phyloP scores from a whole-genome alignment of 148 eudicot genomes.

The Camellia japonica region DNA sequence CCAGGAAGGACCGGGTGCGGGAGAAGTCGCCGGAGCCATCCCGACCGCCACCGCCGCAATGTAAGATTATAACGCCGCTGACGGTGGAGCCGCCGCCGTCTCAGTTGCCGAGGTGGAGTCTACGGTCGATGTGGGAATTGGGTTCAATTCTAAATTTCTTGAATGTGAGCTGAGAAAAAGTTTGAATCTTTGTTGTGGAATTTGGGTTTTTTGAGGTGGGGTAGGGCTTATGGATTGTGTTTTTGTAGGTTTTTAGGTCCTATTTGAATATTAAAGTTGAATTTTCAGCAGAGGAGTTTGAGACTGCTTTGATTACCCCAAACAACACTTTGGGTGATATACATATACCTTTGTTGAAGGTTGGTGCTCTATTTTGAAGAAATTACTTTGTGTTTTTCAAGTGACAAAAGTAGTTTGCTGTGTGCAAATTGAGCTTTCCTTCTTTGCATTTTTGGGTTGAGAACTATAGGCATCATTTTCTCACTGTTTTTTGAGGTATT shows the following conservation, averaged over 20 bases:
- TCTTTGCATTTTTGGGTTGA: not conserved
- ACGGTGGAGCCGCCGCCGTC: conserved; percentile 52
- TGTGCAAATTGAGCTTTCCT: not conserved
- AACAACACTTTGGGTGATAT: conserved; percentile 65
- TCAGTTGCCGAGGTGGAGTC: conserved; percentile 73
- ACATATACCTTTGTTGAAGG: conserved; percentile 87
- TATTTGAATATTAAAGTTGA: conserved; percentile 67
- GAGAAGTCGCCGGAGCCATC: conserved; percentile 36
- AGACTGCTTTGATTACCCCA: conserved; percentile 74
- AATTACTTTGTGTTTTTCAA: not conserved
- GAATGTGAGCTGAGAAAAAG: conserved; percentile 45
- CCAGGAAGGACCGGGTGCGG: conserved; percentile 48
- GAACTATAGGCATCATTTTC: not conserved
- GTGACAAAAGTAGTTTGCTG: too few relatives aligned
- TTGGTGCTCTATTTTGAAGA: conserved; percentile 28
- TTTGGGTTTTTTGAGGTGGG: not conserved
- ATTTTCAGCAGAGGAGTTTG: conserved; percentile 81
- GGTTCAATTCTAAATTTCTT: conserved; percentile 82
- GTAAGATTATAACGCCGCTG: conserved; percentile 64
- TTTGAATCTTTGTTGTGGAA: not conserved
- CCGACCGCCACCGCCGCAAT: conserved; percentile 32
- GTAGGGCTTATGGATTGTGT: conserved; percentile 23
- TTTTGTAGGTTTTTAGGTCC: conserved; percentile 62
- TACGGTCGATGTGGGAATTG: conserved; percentile 87
- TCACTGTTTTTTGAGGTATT: not conserved